These are phyloP conservation scores for Dalbergia oliveri DNA, from an alignment of 306 rosid species.

Conservation along the genomic window DNA sequence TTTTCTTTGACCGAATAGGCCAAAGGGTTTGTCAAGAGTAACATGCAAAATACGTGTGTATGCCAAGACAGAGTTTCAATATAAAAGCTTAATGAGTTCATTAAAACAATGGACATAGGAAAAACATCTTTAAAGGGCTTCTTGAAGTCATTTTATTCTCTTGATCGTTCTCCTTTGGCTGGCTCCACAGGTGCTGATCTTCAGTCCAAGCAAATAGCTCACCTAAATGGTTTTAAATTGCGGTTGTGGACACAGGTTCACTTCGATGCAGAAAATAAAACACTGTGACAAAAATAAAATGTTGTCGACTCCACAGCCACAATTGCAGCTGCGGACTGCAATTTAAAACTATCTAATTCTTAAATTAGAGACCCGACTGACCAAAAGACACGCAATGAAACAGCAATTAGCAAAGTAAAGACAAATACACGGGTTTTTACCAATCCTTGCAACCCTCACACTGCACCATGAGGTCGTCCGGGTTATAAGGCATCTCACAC, in stretches of 20 bases:
- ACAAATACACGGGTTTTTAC: slow-evolving; percentile 56
- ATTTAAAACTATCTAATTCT: background rate
- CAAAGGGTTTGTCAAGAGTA: slow-evolving; percentile 3
- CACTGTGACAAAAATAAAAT: too few relatives aligned
- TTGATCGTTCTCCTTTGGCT: background rate
- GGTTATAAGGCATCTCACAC: slow-evolving; percentile 96
- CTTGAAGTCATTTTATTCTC: background rate
- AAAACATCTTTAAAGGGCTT: slow-evolving; percentile 26
- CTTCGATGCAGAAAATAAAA: too few relatives aligned
- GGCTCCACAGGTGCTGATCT: background rate
- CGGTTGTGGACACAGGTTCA: too few relatives aligned
- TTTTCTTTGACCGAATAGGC: slow-evolving; percentile 1
- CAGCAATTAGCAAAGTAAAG: slow-evolving; percentile 35
- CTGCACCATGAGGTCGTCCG: slow-evolving; percentile 96
- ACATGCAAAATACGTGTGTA: background rate
- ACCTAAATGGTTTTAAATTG: too few relatives aligned
- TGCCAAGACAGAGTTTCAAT: slow-evolving; percentile 48
- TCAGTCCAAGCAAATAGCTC: too few relatives aligned
- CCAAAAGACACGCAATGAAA: slow-evolving; percentile 14
- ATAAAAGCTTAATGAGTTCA: background rate
- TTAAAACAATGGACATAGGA: slow-evolving; percentile 19
- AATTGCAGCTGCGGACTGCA: too few relatives aligned
- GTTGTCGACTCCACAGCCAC: too few relatives aligned
- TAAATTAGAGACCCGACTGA: background rate
- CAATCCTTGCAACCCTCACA: slow-evolving; percentile 98